Conservation (phyloP, 768 basidiomycete species). For the Tephrocybe rancida region DNA sequence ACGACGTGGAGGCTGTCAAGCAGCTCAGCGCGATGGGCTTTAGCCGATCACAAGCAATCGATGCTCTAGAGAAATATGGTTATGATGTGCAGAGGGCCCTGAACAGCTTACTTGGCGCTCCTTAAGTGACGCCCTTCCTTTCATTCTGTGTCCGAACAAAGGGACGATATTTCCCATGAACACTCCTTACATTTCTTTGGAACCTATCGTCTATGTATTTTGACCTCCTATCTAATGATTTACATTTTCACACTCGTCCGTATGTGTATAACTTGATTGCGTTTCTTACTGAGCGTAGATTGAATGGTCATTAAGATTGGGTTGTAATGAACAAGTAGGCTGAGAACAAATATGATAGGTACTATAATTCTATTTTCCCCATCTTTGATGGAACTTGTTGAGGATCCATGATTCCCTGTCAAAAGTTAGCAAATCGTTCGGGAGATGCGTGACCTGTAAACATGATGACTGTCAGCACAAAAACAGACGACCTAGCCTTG, state of each 20-base stretch:
- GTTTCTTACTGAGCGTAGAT: too few relatives aligned
- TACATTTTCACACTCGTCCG: background rate
- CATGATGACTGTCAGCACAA: conserved; percentile 4
- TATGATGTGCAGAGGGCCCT: conserved; percentile 82
- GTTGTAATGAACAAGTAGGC: background rate
- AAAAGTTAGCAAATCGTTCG: conserved; percentile 8
- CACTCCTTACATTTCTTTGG: background rate
- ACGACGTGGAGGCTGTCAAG: conserved; percentile 77
- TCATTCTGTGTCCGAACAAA: background rate
- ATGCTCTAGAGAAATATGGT: conserved; percentile 80
- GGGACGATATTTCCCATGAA: background rate
- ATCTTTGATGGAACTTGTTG: background rate
- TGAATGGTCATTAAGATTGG: background rate
- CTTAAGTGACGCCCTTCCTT: background rate
- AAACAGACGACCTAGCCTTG: conserved; percentile 15
- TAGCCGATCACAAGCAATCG: conserved; percentile 76
- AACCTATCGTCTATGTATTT: background rate
- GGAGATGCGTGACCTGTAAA: conserved; percentile 5
- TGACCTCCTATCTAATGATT: background rate
- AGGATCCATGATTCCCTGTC: background rate
- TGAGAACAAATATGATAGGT: background rate
- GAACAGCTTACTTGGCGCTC: conserved; percentile 61
- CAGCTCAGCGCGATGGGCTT: conserved; percentile 92
- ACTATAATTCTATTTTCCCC: conserved; percentile 3
- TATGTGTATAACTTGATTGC: too few relatives aligned